phyloP scores from a whole-genome alignment of 345 rosid species.

The Eucalyptus leucophloia region DNA sequence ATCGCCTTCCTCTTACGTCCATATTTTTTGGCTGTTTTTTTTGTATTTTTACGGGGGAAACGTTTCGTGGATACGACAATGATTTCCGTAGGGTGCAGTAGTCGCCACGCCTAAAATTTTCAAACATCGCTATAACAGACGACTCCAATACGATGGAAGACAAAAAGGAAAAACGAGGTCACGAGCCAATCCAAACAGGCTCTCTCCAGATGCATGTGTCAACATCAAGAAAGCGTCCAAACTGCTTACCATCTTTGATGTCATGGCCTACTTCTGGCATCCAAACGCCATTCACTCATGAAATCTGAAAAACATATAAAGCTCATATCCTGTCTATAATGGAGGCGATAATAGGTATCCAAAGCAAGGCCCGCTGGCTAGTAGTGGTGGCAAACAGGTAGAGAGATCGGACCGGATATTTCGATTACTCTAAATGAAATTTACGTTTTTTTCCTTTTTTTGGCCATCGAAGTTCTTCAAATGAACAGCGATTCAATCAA shows the following conservation, averaged over 20 bases:
- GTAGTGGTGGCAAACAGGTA: not conserved
- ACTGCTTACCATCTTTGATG: not conserved
- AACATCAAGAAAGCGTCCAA: not conserved
- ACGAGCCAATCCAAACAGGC: not conserved
- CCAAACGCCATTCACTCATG: not conserved
- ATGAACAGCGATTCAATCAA: not conserved
- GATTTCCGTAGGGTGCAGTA: not conserved
- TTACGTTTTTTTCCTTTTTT: not conserved
- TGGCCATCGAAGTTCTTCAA: not conserved
- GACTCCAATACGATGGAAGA: not conserved
- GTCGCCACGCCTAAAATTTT: not conserved
- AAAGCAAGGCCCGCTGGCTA: not conserved
- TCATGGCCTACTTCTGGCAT: not conserved
- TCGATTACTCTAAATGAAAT: not conserved
- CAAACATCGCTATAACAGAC: not conserved
- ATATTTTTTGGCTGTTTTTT: not conserved
- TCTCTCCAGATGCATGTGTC: not conserved
- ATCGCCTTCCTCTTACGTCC: not conserved
- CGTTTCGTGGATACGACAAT: not conserved
- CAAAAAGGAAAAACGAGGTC: not conserved
- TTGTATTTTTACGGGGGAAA: not conserved
- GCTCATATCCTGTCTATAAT: not conserved
- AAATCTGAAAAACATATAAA: not conserved
- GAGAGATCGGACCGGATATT: not conserved
- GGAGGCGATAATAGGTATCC: not conserved